Evolutionary conservation across 164 flowering plant species (phyloP), one percentile per base, ranked within the genome.

Genomic region (Dillenia turbinata): DNA sequence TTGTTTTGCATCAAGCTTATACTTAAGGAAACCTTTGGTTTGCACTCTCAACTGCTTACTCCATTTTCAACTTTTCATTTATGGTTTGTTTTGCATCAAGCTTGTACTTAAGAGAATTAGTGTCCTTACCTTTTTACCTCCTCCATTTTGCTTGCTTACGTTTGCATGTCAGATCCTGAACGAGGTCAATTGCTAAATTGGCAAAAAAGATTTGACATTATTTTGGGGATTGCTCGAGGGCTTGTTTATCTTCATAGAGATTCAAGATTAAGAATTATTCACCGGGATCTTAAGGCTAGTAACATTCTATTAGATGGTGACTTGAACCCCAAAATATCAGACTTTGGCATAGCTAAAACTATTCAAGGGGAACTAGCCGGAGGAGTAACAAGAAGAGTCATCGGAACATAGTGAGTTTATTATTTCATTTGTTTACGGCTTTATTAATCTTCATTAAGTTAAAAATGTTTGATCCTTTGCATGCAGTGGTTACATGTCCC

Each of bases 201-300:
- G 40, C 40, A 33, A 33, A 33, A 33, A 6, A 33, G 26, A 55
- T 62, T 17, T 14, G 10, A 61, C 9, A 61, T 43, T 44, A 44
- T 62, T 14, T 12, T 9, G 49, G 50, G 49, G 15, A 62, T 62
- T 52, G 65, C 57, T 52, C 8, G 50, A 48, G 50, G 50, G 50
- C 50, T 48, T 48, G 10, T 8, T 8, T 48, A 48, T 48, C 50
- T 48, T 48, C 50, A 48, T 5, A 48, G 50, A 14, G 12, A 48
- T 14, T 48, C 50, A 5, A 48, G 50, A 48, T 48, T 33, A 33
- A 33, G 40, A 33, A 33, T 33, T 33, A 33, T 33, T 6, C 40
- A 33, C 6, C 40, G 40, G 40, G 40, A 33, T 33, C 40, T 33
- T 6, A 33, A 33, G 40, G 40, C 40, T 33, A 33, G 40, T 33